Evolutionary conservation across 305 asterid species (phyloP).

Genomic region (Fraxinus xanthoxyloides): DNA sequence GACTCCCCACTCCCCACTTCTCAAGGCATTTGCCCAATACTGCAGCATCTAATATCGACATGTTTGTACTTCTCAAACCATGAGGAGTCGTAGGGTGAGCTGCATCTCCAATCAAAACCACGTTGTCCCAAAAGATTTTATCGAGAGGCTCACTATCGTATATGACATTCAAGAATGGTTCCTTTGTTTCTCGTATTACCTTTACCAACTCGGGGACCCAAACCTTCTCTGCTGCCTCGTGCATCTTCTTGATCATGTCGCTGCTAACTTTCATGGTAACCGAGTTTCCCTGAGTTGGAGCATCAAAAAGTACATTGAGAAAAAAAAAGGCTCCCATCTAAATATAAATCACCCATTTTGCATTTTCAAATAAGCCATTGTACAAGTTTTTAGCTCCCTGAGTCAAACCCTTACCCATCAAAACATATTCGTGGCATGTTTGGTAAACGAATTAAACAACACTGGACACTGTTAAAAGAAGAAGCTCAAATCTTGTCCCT

Average conservation of each 20-base stretch:
- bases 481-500: background rate
- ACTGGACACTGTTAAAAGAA: background rate
- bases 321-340: background rate
- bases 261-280: slow-evolving; percentile 69
- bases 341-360: background rate
- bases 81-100: slow-evolving; percentile 90
- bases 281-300: slow-evolving; percentile 57
- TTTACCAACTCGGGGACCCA: slow-evolving; percentile 70
- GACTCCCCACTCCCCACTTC: slow-evolving; percentile 50
- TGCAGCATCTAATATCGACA: slow-evolving; percentile 83
- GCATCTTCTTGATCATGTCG: slow-evolving; percentile 55
- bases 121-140: slow-evolving; percentile 57
- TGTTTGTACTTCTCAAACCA: slow-evolving; percentile 82
- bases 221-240: slow-evolving; percentile 55
- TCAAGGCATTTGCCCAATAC: slow-evolving; percentile 72
- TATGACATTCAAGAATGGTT: slow-evolving; percentile 74
- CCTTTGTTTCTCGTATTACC: slow-evolving; percentile 56
- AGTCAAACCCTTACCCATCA: background rate
- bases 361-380: background rate
- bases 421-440: background rate
- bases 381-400: background rate
- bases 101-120: slow-evolving; percentile 76
- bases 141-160: slow-evolving; percentile 72
- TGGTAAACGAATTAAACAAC: background rate
- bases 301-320: background rate